Evolutionary conservation across 1,284 basidiomycete species (phyloP), one percentile per base, ranked within the genome.

Genomic region (Pyrrhoderma lamaoense): DNA sequence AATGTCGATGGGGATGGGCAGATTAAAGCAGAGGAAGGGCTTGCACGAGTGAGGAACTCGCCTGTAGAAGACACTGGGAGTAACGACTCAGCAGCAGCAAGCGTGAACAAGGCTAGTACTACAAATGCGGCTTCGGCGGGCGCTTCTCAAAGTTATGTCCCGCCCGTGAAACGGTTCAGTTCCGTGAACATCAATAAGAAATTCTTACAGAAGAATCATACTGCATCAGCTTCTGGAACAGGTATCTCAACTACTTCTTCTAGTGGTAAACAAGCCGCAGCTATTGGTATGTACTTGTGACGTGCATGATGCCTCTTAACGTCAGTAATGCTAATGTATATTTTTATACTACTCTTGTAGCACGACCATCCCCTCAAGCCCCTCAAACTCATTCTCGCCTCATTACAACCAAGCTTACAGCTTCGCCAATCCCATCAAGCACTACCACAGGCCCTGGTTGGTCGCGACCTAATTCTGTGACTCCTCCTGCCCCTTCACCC

Each of bases 171-270:
- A 75, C 83, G 87, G 62, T 95, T 93, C 67, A 88, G 73, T 61
- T 79, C 89, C 25, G 79, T 89, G 59, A 91, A 90, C 64, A 89
- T 95, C 68, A 94, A 89, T 73, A 93, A 93, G 77, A 91, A 90
- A 67, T 96, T 95, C 66, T 72, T 95, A 45, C 87, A 90, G 70
- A 93, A 93, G 74, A 84, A 49, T 77, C 80, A 51, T n/a, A 39
- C 58, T 21, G 5, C 38, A 8, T 5, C n/a, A 5, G n/a, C 5
- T 22, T 44, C 47, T 21, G 40, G 37, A 16, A 21, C 47, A 3
- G 42, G 44, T n/a, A 42, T 44, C 49, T 42, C 53, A 19, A 38
- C 44, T 21, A 22, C 39, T 35, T 40, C 49, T 36, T 42, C 52
- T n/a, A 51, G 40, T 23, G 43, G 49, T 31, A 87, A 84, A 67